These are phyloP conservation scores for Tetraselmis striata DNA, from an alignment of 139 green algal genomes.

Conservation along the genomic window DNA sequence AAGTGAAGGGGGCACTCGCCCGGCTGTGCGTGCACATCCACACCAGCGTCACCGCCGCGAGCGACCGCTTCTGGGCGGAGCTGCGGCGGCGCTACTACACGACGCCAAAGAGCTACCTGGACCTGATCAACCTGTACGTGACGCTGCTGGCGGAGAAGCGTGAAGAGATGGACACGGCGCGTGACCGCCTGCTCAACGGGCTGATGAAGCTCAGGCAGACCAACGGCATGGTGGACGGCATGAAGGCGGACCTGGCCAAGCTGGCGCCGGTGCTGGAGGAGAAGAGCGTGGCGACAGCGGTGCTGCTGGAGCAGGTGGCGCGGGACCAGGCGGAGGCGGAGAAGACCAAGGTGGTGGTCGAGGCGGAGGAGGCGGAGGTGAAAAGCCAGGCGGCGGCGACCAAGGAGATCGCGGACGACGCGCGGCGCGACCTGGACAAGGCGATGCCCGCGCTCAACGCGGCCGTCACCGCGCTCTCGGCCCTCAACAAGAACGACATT, in stretches of 20 bases:
- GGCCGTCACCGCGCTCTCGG: constrained; percentile 10
- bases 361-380: constrained; percentile 13
- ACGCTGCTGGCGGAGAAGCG: constrained; percentile 37
- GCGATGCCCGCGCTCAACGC: constrained; percentile 48
- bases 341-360: constrained; percentile 9
- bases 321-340: constrained; percentile 20
- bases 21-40: constrained; percentile 52
- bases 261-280: constrained; percentile 56
- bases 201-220: constrained; percentile 77
- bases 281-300: constrained; percentile 27
- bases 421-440: constrained; percentile 49
- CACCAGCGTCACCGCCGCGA: constrained; percentile 41
- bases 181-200: constrained; percentile 67
- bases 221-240: constrained; percentile 65
- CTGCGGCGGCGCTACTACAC: constrained; percentile 35
- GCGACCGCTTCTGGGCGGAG: constrained; percentile 55
- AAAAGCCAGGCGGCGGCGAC: constrained; percentile 4
- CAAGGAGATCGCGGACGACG: constrained; percentile 24
- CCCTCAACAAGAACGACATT: constrained; percentile 65
- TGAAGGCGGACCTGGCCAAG: constrained; percentile 62
- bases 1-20: constrained; percentile 7
- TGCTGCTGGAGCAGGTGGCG: constrained; percentile 14
- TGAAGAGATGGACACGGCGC: constrained; percentile 18
- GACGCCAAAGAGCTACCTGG: constrained; percentile 22
- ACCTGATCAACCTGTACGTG: constrained; percentile 28